phyloP scores from a whole-genome alignment of 2,329 filamentous ascomycete species.

The Pyrenochaeta sp. region DNA sequence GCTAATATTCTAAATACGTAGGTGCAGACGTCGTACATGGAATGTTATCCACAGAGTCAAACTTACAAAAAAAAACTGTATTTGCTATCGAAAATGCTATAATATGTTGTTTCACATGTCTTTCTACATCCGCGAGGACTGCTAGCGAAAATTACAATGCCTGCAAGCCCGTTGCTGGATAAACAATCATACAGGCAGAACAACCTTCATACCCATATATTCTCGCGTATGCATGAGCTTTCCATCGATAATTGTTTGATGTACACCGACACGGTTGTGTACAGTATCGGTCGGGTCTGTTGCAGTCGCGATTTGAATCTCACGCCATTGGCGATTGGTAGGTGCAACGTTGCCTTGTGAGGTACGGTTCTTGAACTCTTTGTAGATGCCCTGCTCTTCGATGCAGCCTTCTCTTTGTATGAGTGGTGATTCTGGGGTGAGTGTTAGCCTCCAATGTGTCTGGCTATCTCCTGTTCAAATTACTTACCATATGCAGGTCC shows the following conservation, averaged over 20 bases:
- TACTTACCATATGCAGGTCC: slow-evolving; percentile 24
- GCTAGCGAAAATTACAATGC: too few species aligned
- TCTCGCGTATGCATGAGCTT: slow-evolving; percentile 33
- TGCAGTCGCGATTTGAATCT: slow-evolving; percentile 31
- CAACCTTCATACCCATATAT: slow-evolving; percentile 35
- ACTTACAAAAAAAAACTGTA: too few species aligned
- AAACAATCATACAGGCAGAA: slow-evolving; percentile 23
- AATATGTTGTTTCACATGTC: too few species aligned
- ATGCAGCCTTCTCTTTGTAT: slow-evolving; percentile 32
- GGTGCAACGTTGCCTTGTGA: slow-evolving; percentile 20
- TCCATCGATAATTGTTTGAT: slow-evolving; percentile 28
- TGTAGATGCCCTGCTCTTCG: slow-evolving; percentile 31
- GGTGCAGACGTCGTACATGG: too few species aligned
- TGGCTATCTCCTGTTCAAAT: background rate
- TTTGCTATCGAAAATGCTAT: too few species aligned
- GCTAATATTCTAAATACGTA: too few species aligned
- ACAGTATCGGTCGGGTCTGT: slow-evolving; percentile 33
- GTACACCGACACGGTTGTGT: slow-evolving; percentile 32
- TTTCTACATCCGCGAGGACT: too few species aligned
- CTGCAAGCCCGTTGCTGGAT: too few species aligned
- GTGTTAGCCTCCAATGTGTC: background rate
- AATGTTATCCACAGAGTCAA: too few species aligned
- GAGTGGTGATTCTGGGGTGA: slow-evolving; percentile 23
- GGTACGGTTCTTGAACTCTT: slow-evolving; percentile 32
- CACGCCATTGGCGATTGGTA: slow-evolving; percentile 32